These are phyloP conservation scores for Cenchrus purpureus DNA, from an alignment of 176 grass and related monocot genomes.

Conservation along the genomic window DNA sequence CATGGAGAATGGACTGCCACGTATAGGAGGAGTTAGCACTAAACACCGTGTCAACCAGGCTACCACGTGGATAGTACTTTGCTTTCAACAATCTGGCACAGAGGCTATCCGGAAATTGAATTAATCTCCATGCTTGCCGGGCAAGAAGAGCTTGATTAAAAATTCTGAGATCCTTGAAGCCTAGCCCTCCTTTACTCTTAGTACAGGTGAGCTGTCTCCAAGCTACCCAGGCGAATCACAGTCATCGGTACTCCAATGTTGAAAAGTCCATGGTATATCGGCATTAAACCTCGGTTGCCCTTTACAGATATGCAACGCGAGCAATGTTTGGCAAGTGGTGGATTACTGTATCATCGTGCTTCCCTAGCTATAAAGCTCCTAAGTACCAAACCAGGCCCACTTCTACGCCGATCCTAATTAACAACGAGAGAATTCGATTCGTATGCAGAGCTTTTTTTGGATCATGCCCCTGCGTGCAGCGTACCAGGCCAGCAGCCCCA, in stretches of 20 bases:
- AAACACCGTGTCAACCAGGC: too few relatives aligned
- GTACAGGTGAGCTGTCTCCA: too few relatives aligned
- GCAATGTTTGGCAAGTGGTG: conserved; percentile 36
- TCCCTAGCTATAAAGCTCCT: not conserved
- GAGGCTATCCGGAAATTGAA: too few relatives aligned
- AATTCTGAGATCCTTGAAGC: too few relatives aligned
- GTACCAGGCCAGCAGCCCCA: not conserved
- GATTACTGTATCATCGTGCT: conserved; percentile 6
- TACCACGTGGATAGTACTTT: too few relatives aligned
- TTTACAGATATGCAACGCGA: conserved; percentile 19
- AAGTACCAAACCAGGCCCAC: conserved; percentile 3
- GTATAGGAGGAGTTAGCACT: too few relatives aligned
- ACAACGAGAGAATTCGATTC: conserved; percentile 12
- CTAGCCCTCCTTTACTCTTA: too few relatives aligned
- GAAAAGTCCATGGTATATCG: not conserved
- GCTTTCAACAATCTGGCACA: too few relatives aligned
- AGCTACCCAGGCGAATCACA: too few relatives aligned
- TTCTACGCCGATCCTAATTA: not conserved
- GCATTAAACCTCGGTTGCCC: conserved; percentile 32
- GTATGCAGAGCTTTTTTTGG: not conserved
- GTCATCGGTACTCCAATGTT: not conserved
- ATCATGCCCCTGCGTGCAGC: conserved; percentile 20
- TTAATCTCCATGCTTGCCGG: too few relatives aligned
- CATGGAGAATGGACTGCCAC: too few relatives aligned
- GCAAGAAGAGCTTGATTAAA: too few relatives aligned